phyloP scores from a whole-genome alignment of 2,329 filamentous ascomycete genomes.

The Colletotrichum destructivum region DNA sequence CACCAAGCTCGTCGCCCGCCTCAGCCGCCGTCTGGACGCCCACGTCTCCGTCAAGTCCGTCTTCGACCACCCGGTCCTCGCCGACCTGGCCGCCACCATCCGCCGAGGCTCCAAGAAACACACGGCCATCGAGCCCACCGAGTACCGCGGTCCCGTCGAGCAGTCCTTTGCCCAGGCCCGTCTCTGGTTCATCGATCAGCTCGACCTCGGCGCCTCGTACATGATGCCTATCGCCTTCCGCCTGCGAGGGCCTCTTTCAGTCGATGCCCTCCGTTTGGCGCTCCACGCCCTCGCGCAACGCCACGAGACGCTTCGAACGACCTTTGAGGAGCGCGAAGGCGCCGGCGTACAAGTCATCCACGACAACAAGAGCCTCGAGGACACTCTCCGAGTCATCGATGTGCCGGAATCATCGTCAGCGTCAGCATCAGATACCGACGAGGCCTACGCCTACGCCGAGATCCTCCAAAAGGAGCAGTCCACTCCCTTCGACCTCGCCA shows the following conservation, averaged over 20 bases:
- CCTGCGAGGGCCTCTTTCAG: conserved; percentile 36
- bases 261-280: conserved; percentile 36
- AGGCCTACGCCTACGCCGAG: not conserved
- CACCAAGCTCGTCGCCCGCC: conserved; percentile 25
- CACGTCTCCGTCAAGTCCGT: conserved; percentile 29
- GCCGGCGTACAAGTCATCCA: conserved; percentile 20
- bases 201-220: conserved; percentile 40
- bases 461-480: not conserved
- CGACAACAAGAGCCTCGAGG: not conserved
- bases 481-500: conserved; percentile 10
- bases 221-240: conserved; percentile 41
- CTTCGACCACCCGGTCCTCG: conserved; percentile 27
- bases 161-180: conserved; percentile 46
- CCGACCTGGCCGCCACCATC: conserved; percentile 9
- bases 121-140: not conserved
- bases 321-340: conserved; percentile 31
- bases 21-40: conserved; percentile 31
- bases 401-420: not conserved
- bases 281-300: conserved; percentile 40
- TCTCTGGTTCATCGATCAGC: conserved; percentile 46
- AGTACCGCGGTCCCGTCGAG: conserved; percentile 40
- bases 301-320: no score
- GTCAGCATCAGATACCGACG: not conserved
- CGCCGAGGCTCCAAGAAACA: conserved; percentile 5
- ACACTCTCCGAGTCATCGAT: conserved; percentile 5